phyloP scores from a whole-genome alignment of 1,139 yeast genomes.

The Taphrina pruni region DNA sequence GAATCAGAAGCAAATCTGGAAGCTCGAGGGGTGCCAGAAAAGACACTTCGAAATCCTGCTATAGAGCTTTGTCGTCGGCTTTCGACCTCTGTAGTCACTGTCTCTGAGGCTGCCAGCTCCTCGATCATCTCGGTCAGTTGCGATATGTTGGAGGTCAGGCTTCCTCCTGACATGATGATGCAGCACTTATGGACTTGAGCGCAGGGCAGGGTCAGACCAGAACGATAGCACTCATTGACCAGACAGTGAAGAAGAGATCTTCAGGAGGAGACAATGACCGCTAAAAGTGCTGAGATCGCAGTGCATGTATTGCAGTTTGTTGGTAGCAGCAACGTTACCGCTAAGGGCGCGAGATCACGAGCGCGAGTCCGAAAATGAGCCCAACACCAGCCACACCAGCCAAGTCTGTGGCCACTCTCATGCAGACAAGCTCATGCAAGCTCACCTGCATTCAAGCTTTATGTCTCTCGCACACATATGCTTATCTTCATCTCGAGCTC shows the following conservation, averaged over 20 bases:
- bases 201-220: background rate
- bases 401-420: background rate
- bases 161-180: background rate
- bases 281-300: background rate
- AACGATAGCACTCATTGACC: background rate
- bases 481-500: too few relatives aligned
- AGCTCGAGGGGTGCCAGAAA: constrained; percentile 12
- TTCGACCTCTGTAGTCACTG: background rate
- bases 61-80: background rate
- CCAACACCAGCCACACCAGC: constrained; percentile 13
- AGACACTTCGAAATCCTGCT: constrained; percentile 4
- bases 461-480: too few relatives aligned
- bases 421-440: background rate
- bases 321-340: constrained; percentile 5
- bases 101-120: constrained; percentile 29
- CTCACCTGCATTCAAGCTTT: background rate
- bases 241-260: background rate
- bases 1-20: constrained; percentile 20
- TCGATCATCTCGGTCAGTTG: constrained; percentile 36
- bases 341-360: background rate
- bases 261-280: too few relatives aligned
- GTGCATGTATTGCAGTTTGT: constrained; percentile 13
- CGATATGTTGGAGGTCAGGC: constrained; percentile 20
- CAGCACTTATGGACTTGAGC: too few relatives aligned
- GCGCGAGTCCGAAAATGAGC: background rate